phyloP scores from a whole-genome alignment of 768 basidiomycete species.

The Clitopilus hobsonii region DNA sequence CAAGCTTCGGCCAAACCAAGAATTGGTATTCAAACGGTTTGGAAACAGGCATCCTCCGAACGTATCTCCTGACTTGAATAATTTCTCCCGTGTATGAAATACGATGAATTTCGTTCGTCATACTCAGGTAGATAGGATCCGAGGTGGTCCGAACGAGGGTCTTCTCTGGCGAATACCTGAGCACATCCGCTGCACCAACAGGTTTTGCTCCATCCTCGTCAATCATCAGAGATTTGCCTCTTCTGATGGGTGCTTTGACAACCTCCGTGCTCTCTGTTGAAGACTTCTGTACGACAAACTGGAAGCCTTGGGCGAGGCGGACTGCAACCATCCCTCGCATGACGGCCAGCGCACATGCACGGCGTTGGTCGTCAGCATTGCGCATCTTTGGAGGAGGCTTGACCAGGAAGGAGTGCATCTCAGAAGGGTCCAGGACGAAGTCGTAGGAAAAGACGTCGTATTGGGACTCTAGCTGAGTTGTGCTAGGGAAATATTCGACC shows the following conservation, averaged over 20 bases:
- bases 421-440: slow-evolving; percentile 78
- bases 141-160: slow-evolving; percentile 28
- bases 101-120: slow-evolving; percentile 93
- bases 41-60: slow-evolving; percentile 63
- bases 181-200: slow-evolving; percentile 60
- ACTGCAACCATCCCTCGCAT: slow-evolving; percentile 95
- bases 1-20: slow-evolving; percentile 90
- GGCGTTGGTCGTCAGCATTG: slow-evolving; percentile 51
- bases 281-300: slow-evolving; percentile 40
- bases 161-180: slow-evolving; percentile 20
- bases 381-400: slow-evolving; percentile 50
- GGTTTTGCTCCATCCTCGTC: slow-evolving; percentile 57
- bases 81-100: slow-evolving; percentile 89
- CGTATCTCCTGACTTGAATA: slow-evolving; percentile 84
- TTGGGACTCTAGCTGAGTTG: slow-evolving; percentile 65
- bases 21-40: slow-evolving; percentile 77
- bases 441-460: slow-evolving; percentile 87
- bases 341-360: slow-evolving; percentile 71
- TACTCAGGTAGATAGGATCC: slow-evolving; percentile 85
- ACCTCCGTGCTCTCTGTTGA: slow-evolving; percentile 26
- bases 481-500: slow-evolving; percentile 81
- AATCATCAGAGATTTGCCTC: slow-evolving; percentile 52
- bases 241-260: slow-evolving; percentile 42
- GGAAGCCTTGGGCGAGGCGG: slow-evolving; percentile 90
- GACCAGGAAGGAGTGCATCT: slow-evolving; percentile 86